Percentiles rank a stretch among this genome's conserved stretches.
These are phyloP conservation scores for Rhizopogon vulgaris DNA, from an alignment of 768 basidiomycete species.

Conservation along the genomic window DNA sequence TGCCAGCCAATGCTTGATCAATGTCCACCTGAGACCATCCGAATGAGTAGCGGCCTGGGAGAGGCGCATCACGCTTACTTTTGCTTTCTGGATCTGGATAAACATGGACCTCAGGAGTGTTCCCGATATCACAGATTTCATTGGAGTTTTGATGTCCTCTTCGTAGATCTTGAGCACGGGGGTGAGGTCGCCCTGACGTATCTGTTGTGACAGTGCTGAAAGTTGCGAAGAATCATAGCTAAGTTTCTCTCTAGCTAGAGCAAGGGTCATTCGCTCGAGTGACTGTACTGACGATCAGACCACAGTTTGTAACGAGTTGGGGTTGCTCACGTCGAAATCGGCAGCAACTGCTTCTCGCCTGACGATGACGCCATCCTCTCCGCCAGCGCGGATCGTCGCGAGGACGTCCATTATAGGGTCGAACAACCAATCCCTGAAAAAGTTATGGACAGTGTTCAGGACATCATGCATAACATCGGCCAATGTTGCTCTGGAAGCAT, in stretches of 20 bases:
- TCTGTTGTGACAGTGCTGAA: conserved; percentile 53
- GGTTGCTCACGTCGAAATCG: conserved; percentile 65
- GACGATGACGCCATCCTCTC: conserved; percentile 70
- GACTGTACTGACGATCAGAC: conserved; percentile 43
- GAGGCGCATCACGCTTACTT: conserved; percentile 38
- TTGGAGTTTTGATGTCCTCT: conserved; percentile 82
- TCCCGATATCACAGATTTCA: conserved; percentile 75
- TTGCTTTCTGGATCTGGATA: conserved; percentile 94
- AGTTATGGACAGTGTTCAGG: conserved; percentile 60
- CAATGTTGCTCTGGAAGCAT: conserved; percentile 55
- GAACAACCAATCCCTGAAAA: conserved; percentile 78
- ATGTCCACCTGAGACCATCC: conserved; percentile 67
- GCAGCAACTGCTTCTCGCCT: conserved; percentile 77
- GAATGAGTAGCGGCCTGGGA: background rate
- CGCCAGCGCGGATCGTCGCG: conserved; percentile 77
- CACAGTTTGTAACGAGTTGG: background rate
- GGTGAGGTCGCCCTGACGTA: conserved; percentile 79
- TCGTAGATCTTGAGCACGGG: conserved; percentile 86
- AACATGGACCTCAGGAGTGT: conserved; percentile 79
- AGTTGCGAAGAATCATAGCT: conserved; percentile 59
- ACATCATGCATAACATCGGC: conserved; percentile 52
- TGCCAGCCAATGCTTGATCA: conserved; percentile 82
- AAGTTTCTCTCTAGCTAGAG: conserved; percentile 78
- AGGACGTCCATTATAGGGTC: conserved; percentile 81
- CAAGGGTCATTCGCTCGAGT: conserved; percentile 86